Evolutionary conservation across 1,139 yeast genomes (phyloP).

Genomic region (Blastobotrys arbuscula): DNA sequence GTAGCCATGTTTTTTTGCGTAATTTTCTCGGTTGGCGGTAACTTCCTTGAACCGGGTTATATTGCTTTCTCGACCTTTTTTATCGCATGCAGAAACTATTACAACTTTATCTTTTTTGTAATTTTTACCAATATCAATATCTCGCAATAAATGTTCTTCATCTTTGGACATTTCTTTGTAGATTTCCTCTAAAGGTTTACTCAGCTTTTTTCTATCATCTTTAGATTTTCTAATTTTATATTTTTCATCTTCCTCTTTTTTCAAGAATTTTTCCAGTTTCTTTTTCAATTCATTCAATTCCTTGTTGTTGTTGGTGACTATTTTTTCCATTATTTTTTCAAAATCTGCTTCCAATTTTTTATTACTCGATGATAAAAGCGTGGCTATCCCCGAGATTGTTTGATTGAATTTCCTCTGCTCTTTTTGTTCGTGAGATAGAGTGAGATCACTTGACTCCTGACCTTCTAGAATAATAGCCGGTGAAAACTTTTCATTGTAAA

Average conservation of each 20-base stretch:
- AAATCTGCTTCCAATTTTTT: neutral
- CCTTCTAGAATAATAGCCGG: neutral
- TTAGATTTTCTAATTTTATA: too few relatives aligned
- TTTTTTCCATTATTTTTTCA: too few relatives aligned
- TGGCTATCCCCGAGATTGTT: neutral
- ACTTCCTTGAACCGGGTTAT: constrained; percentile 24
- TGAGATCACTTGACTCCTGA: neutral
- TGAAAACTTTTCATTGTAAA: neutral
- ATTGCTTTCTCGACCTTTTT: constrained; percentile 17
- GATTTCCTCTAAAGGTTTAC: neutral
- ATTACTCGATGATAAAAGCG: too few relatives aligned
- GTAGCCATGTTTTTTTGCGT: constrained; percentile 32
- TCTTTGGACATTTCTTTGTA: neutral
- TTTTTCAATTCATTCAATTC: neutral
- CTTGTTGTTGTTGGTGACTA: too few relatives aligned
- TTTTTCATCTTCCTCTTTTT: neutral
- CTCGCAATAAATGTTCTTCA: constrained; percentile 3
- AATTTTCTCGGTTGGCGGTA: constrained; percentile 30
- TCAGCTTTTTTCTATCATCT: neutral
- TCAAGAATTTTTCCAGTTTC: neutral
- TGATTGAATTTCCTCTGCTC: neutral
- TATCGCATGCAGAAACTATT: constrained; percentile 30
- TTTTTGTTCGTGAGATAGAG: too few relatives aligned
- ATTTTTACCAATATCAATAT: neutral
- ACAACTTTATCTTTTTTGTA: constrained; percentile 21